Conservation (phyloP, 1,139 yeast species). For the Protomyces arabidopsidicola region DNA sequence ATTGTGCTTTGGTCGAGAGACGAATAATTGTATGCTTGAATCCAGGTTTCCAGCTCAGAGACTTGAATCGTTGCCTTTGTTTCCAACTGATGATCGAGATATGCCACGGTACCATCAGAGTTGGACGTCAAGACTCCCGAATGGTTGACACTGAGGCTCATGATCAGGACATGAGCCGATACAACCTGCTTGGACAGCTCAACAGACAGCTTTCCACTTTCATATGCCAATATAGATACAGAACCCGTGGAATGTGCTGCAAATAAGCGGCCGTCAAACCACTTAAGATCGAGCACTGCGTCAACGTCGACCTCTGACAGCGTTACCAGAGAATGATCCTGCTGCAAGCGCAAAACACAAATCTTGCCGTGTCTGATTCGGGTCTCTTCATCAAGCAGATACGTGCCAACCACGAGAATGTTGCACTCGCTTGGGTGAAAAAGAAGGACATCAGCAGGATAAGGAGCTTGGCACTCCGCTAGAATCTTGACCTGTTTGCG, state of each 20-base stretch:
- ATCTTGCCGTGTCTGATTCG: constrained; percentile 12
- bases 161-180: constrained; percentile 8
- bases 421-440: constrained; percentile 9
- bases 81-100: constrained; percentile 2
- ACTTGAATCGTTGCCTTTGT: not conserved
- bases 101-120: constrained; percentile 17
- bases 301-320: constrained; percentile 10
- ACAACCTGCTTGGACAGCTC: not conserved
- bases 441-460: constrained; percentile 25
- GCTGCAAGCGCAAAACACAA: not conserved
- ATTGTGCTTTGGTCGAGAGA: constrained; percentile 1
- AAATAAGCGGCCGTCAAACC: constrained; percentile 3
- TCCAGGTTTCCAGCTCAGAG: constrained; percentile 25
- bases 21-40: constrained; percentile 5
- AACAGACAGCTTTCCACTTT: not conserved
- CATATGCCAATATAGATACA: constrained; percentile 10
- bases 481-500: no score
- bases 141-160: constrained; percentile 10
- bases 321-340: not conserved
- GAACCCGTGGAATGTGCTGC: constrained; percentile 23
- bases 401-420: constrained; percentile 26
- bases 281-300: constrained; percentile 28
- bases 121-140: constrained; percentile 9
- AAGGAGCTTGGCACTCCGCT: not conserved
- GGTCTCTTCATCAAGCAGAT: constrained; percentile 18